Evolutionary conservation across 106 monocot genomes (phyloP), one percentile per base, ranked within the genome.

Genomic region (Ottelia alismoides): DNA sequence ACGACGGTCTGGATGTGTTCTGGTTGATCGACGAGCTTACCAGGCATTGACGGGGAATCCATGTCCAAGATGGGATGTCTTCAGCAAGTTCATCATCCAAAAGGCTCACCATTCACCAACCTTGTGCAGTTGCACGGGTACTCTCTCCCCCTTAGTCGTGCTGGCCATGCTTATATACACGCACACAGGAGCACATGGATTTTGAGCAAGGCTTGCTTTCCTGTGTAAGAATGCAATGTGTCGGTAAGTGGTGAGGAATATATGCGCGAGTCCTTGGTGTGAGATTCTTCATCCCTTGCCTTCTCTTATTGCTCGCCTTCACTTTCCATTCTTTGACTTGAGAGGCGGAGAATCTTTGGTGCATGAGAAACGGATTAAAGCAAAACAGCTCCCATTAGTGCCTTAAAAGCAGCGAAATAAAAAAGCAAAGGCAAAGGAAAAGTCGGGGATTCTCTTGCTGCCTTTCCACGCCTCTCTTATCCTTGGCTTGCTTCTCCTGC

Each of bases 331-430:
- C 49, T 71, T 78, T 83, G 76, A 74, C 68, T 54, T 53, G 30
- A 47, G 63, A 64, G 65, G 67, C 30, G 60, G 65, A 70, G 76
- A 76, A 76, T 76, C 76, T 76, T 65, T 70, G 60, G 51, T 55
- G 51, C 57, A 59, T 59, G 46, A 51, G 70, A 70, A 47, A 60
- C 23, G 26, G n/a, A n/a, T 25, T 25, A 51, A 16, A 5, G 14
- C n/a, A n/a, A n/a, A n/a, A n/a, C n/a, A n/a, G n/a, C n/a, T n/a
- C n/a, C n/a, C n/a, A n/a, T n/a, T n/a, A n/a, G 20, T 5, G 58
- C 56, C 63, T 65, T 51, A 53, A 70, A 76, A 70, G 60, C 54
- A 47, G 60, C 49, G 65, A 59, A 69, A 59, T 60, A 60, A 31
- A 25, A 58, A 50, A 4, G 7, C 12, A 11, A 26, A n/a, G n/a